Evolutionary conservation across 2,329 filamentous ascomycete species (phyloP).

Genomic region (Cercospora canescens): DNA sequence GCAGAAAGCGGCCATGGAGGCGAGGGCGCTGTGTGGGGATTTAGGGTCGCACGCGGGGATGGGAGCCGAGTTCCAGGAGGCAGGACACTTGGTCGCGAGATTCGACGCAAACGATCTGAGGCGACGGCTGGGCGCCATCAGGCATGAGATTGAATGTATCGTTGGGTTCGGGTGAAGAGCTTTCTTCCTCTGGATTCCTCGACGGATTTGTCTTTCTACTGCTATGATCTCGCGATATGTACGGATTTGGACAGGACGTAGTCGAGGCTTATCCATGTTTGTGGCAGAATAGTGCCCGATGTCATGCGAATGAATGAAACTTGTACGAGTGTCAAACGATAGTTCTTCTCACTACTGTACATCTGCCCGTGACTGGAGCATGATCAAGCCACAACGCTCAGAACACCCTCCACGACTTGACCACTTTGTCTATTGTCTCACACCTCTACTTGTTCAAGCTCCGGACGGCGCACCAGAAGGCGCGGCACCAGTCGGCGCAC

Average conservation of each 20-base stretch:
- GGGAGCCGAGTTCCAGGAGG: background rate
- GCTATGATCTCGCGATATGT: background rate
- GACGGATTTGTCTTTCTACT: background rate
- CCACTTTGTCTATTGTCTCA: background rate
- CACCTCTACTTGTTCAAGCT: background rate
- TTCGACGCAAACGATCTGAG: slow-evolving; percentile 12
- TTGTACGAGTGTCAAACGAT: background rate
- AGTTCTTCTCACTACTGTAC: background rate
- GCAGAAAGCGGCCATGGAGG: slow-evolving; percentile 3
- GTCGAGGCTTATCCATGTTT: background rate
- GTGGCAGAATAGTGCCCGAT: background rate
- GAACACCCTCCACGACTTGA: background rate
- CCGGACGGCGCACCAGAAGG: background rate
- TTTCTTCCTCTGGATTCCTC: background rate
- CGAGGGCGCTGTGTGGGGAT: background rate
- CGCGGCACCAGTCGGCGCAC: slow-evolving; percentile 6
- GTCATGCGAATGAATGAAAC: background rate
- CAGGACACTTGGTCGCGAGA: slow-evolving; percentile 6
- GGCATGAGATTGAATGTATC: slow-evolving; percentile 15
- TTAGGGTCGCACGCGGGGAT: background rate
- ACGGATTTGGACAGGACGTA: background rate
- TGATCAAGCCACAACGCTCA: background rate
- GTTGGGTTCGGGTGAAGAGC: slow-evolving; percentile 8
- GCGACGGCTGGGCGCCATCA: slow-evolving; percentile 4
- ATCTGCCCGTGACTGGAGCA: background rate